Evolutionary conservation across 306 rosid genomes (phyloP).

Genomic region (Malus asiatica): DNA sequence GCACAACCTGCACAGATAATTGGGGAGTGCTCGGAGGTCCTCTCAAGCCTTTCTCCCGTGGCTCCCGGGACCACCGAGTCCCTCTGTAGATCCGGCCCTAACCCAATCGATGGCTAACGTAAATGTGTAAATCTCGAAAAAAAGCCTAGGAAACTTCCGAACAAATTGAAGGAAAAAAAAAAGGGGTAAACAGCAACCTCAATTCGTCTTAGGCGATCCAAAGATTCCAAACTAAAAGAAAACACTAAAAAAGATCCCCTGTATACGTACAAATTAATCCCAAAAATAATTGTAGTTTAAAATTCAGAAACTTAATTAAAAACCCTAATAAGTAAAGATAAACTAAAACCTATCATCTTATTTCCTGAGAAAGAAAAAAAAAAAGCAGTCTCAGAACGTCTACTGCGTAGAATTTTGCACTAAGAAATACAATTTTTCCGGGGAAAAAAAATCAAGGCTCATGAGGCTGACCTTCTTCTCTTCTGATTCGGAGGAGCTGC

Average conservation of each 20-base stretch:
- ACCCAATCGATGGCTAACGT: background rate
- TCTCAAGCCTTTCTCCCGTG: too few species aligned
- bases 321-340: background rate
- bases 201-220: background rate
- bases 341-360: background rate
- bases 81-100: too few species aligned
- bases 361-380: background rate
- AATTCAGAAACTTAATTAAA: background rate
- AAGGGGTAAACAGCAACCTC: background rate
- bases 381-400: background rate
- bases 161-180: background rate
- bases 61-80: too few species aligned
- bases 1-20: too few species aligned
- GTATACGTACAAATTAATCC: background rate
- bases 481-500: background rate
- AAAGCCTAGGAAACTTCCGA: background rate
- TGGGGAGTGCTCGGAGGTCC: too few species aligned
- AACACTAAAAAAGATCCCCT: background rate
- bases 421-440: background rate
- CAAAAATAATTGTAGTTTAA: background rate
- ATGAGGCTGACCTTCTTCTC: background rate
- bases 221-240: background rate
- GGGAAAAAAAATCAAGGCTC: background rate
- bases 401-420: background rate
- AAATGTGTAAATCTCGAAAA: background rate